Percentiles rank a stretch among this genome's conserved stretches.
These are phyloP conservation scores for Exophiala dermatitidis DNA, from an alignment of 2,329 filamentous ascomycete genomes.

Conservation along the genomic window DNA sequence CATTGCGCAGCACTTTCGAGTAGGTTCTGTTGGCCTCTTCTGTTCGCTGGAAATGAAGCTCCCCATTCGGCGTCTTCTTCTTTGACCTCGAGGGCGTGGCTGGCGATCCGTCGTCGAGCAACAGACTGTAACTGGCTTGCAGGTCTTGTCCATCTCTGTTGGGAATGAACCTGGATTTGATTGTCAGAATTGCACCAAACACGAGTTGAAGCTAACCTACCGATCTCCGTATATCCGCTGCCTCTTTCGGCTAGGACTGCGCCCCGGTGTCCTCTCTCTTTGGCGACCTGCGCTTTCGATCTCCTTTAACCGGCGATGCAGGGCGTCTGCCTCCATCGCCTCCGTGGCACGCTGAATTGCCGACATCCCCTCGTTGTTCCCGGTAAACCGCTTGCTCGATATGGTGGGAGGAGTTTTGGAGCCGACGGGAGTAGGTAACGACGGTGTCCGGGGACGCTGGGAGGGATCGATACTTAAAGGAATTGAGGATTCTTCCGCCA, in stretches of 20 bases:
- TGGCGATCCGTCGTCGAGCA: constrained; percentile 88
- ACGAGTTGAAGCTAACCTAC: constrained; percentile 37
- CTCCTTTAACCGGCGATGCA: constrained; percentile 55
- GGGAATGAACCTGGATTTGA: constrained; percentile 71
- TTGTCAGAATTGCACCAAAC: constrained; percentile 6
- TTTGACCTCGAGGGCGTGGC: constrained; percentile 80
- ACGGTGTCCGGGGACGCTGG: constrained; percentile 35
- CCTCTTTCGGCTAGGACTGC: constrained; percentile 62
- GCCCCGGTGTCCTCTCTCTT: constrained; percentile 55
- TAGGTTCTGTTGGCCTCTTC: constrained; percentile 95
- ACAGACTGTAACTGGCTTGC: constrained; percentile 81
- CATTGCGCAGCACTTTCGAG: constrained; percentile 75
- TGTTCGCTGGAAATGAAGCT: constrained; percentile 82
- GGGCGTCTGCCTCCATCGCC: constrained; percentile 51
- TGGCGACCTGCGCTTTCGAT: constrained; percentile 54
- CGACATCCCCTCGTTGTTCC: constrained; percentile 19
- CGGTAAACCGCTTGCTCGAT: constrained; percentile 40
- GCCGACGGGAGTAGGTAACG: constrained; percentile 49
- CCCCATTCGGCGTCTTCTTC: constrained; percentile 77
- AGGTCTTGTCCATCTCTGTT: constrained; percentile 89
- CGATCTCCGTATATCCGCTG: constrained; percentile 59
- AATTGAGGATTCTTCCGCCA: constrained; percentile 16
- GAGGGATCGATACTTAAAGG: constrained; percentile 10
- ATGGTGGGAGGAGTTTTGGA: constrained; percentile 56
- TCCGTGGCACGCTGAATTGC: constrained; percentile 38